Conservation (phyloP, 805 yeast species). For the Diddensiella santjacobensis region DNA sequence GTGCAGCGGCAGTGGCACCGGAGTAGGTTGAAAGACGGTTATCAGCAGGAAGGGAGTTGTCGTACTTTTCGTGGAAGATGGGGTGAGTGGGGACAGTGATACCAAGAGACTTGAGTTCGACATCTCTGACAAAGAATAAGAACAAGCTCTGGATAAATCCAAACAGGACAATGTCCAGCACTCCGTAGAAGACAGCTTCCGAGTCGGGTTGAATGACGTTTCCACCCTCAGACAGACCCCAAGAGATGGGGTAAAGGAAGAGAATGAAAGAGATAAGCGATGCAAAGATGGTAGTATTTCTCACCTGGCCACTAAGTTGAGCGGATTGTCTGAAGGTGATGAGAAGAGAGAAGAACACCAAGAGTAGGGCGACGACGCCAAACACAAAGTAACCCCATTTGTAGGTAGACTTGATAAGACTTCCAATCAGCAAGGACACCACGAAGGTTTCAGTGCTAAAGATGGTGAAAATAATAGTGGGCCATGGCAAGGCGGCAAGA, state of each 20-base stretch:
- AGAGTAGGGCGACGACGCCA: conserved; percentile 43
- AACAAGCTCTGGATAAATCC: conserved; percentile 25
- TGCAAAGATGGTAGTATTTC: conserved; percentile 13
- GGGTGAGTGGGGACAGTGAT: conserved; percentile 19
- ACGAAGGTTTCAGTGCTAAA: conserved; percentile 46
- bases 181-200: conserved; percentile 57
- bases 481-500: conserved; percentile 32
- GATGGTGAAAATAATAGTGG: conserved; percentile 33
- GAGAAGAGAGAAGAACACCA: conserved; percentile 25
- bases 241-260: conserved; percentile 48
- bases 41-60: conserved; percentile 7
- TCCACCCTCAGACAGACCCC: conserved; percentile 63
- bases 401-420: conserved; percentile 51
- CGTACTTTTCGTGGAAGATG: conserved; percentile 22
- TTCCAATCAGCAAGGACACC: conserved; percentile 53
- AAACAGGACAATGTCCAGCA: conserved; percentile 49
- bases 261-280: conserved; percentile 36
- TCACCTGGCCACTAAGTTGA: conserved; percentile 3
- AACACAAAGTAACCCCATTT: conserved; percentile 69
- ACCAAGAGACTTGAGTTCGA: conserved; percentile 26
- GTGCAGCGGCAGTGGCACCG: conserved; percentile 18
- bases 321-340: conserved; percentile 19
- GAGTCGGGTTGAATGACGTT: conserved; percentile 56
- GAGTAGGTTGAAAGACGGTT: conserved; percentile 12
- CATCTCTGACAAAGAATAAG: conserved; percentile 20